phyloP scores from a whole-genome alignment of 1,139 yeast genomes.

The Hansenula lynferdii region DNA sequence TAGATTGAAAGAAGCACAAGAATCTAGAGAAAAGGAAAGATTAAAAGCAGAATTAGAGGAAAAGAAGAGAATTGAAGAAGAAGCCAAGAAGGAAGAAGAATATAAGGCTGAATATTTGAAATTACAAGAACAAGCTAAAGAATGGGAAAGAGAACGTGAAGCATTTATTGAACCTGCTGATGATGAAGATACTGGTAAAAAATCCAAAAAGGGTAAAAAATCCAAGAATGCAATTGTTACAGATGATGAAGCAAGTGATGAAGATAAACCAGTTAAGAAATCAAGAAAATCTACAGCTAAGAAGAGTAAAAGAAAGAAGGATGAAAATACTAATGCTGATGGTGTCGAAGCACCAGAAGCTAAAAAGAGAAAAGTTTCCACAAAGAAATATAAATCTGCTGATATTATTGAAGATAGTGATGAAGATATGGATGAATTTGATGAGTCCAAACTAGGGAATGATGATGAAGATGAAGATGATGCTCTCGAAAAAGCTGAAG shows the following conservation, averaged over 20 bases:
- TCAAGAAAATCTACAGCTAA: conserved; percentile 10
- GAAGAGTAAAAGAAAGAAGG: conserved; percentile 16
- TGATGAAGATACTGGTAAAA: conserved; percentile 21
- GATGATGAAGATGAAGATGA: conserved; percentile 26
- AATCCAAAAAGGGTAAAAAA: conserved; percentile 19
- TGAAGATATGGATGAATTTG: conserved; percentile 33
- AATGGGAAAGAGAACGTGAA: conserved; percentile 66
- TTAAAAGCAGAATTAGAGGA: conserved; percentile 36
- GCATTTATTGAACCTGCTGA: conserved; percentile 28
- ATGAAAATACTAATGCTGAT: conserved; percentile 16
- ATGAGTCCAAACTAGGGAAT: conserved; percentile 20
- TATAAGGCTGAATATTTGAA: conserved; percentile 63
- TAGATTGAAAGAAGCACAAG: conserved; percentile 71
- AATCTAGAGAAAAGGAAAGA: conserved; percentile 55
- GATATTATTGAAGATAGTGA: conserved; percentile 54
- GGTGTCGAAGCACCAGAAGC: conserved; percentile 19
- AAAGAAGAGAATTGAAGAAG: conserved; percentile 40
- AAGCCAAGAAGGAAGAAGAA: conserved; percentile 36
- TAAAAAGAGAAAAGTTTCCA: conserved; percentile 17
- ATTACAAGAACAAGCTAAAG: conserved; percentile 77
- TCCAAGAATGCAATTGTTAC: conserved; percentile 21
- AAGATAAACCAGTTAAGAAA: conserved; percentile 25
- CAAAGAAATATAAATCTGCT: conserved; percentile 34
- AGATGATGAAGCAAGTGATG: conserved; percentile 26
- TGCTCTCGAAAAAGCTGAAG: conserved; percentile 17